Percentiles rank a stretch among this genome's conserved stretches.
Conservation (phyloP, 495 filamentous ascomycete genomes). For the Glonium stellatum region DNA sequence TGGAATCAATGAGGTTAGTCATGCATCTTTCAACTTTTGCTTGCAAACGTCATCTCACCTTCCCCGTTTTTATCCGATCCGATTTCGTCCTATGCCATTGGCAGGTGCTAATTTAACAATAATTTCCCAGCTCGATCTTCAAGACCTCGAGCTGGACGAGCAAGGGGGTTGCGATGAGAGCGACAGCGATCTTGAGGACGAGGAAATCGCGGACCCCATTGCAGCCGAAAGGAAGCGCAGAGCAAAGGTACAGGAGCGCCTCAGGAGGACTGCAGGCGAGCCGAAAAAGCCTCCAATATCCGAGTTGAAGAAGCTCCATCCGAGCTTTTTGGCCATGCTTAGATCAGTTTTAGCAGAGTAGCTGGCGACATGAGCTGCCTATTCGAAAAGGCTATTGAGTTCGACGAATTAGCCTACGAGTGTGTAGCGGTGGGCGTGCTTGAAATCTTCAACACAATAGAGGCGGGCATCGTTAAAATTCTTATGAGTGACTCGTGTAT, state of each 20-base stretch:
- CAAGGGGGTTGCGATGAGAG: slow-evolving; percentile 55
- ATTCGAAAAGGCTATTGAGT: too few relatives aligned
- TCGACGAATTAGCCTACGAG: too few relatives aligned
- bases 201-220: slow-evolving; percentile 78
- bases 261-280: slow-evolving; percentile 80
- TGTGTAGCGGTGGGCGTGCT: too few relatives aligned
- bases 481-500: too few relatives aligned
- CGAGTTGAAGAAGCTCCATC: slow-evolving; percentile 71
- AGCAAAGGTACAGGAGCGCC: slow-evolving; percentile 63
- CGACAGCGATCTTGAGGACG: slow-evolving; percentile 60
- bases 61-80: not conserved
- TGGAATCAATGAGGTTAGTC: slow-evolving; percentile 68
- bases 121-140: slow-evolving; percentile 56
- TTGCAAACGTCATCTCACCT: not conserved
- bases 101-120: not conserved
- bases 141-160: slow-evolving; percentile 71
- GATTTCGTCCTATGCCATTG: too few relatives aligned
- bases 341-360: slow-evolving; percentile 78
- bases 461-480: too few relatives aligned
- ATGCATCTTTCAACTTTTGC: not conserved
- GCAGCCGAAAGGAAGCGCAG: slow-evolving; percentile 73
- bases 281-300: slow-evolving; percentile 73
- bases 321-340: slow-evolving; percentile 76
- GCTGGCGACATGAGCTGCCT: not conserved
- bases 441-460: too few relatives aligned